A percentile compares a stretch with the other conserved stretches of the same genome.
Conservation (phyloP, 225 moss, liverwort and hornwort genomes). For the Physcomitrellopsis africana region DNA sequence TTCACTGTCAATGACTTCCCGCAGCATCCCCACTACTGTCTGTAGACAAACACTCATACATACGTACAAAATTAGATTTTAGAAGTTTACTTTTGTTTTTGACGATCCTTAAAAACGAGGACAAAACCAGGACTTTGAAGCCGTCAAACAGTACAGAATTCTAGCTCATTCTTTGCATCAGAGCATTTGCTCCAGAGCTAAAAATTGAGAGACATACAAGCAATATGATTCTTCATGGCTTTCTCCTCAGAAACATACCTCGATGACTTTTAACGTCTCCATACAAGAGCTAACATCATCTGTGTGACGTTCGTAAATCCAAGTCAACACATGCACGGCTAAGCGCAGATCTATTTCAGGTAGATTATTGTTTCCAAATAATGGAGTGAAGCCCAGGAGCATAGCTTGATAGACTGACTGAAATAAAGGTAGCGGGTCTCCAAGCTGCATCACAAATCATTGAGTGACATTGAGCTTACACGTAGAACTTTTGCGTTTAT, state of each 20-base stretch:
- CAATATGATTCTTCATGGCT: not conserved
- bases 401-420: conserved; percentile 98
- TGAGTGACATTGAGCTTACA: conserved; percentile 4
- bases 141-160: not conserved
- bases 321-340: conserved; percentile 92
- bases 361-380: conserved; percentile 88
- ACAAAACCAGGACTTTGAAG: conserved; percentile 6
- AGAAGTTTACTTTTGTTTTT: too few relatives aligned
- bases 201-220: not conserved
- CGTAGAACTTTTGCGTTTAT: not conserved
- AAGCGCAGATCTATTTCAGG: conserved; percentile 97
- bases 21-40: conserved; percentile 99
- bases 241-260: conserved; percentile 54
- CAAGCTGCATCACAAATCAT: conserved; percentile 56
- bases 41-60: conserved; percentile 39
- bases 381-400: conserved; percentile 93
- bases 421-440: conserved; percentile 82
- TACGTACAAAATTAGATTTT: conserved; percentile 20
- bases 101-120: conserved; percentile 12
- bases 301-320: conserved; percentile 93
- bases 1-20: conserved; percentile 88
- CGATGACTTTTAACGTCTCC: conserved; percentile 91
- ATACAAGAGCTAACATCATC: conserved; percentile 82
- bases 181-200: not conserved
- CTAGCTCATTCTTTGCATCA: not conserved